Percentiles rank a stretch among this genome's conserved stretches.
These are phyloP conservation scores for Neonectria hederae DNA, from an alignment of 2,329 filamentous ascomycete species.

Conservation along the genomic window DNA sequence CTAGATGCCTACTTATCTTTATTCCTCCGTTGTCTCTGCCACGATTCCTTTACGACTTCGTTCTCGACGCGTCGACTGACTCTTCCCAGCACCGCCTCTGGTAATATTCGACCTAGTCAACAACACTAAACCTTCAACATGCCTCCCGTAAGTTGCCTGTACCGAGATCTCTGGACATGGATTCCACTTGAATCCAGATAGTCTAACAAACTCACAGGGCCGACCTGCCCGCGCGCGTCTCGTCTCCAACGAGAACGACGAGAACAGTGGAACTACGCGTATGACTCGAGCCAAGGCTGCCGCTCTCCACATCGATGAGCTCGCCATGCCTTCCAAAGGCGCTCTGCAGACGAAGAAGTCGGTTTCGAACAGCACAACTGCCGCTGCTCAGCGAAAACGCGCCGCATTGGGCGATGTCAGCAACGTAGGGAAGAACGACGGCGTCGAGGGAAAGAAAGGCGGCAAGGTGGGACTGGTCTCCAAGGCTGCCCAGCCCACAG, in stretches of 20 bases:
- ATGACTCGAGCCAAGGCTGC: conserved; percentile 93
- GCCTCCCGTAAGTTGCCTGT: conserved; percentile 47
- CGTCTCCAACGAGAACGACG: conserved; percentile 92
- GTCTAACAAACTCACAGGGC: conserved; percentile 56
- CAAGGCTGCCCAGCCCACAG: conserved; percentile 83
- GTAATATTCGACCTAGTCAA: conserved; percentile 34
- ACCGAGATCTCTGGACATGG: conserved; percentile 26
- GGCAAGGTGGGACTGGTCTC: conserved; percentile 76
- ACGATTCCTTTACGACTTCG: conserved; percentile 20
- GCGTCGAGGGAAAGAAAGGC: conserved; percentile 78
- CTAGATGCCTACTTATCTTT: conserved; percentile 15
- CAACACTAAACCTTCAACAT: conserved; percentile 44
- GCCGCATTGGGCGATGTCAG: conserved; percentile 92
- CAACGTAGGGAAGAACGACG: conserved; percentile 87
- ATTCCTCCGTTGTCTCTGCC: conserved; percentile 16
- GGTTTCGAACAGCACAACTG: conserved; percentile 57
- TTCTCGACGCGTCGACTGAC: conserved; percentile 42
- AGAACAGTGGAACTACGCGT: conserved; percentile 83
- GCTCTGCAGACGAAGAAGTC: conserved; percentile 77
- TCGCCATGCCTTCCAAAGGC: conserved; percentile 66
- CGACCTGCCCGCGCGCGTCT: conserved; percentile 78
- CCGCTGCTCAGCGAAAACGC: conserved; percentile 72
- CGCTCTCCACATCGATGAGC: conserved; percentile 73
- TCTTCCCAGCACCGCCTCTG: conserved; percentile 31
- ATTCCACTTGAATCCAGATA: neutral